These are phyloP conservation scores for Trypanosoma brucei DNA, from an alignment of 208 protist species.

Conservation along the genomic window DNA sequence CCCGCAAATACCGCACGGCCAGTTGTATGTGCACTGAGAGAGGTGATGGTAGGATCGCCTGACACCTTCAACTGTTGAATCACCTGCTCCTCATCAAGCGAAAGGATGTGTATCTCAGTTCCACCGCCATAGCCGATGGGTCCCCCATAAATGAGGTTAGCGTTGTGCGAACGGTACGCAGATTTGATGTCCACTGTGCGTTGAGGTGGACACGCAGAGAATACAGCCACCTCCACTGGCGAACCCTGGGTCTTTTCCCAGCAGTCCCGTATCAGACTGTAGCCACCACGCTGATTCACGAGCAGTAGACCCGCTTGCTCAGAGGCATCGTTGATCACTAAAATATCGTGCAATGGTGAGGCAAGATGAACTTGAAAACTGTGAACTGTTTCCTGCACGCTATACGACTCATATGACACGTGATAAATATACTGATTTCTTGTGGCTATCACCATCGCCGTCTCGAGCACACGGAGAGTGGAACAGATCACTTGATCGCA, in stretches of 20 bases:
- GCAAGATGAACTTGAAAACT: conserved; percentile 55
- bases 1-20: conserved; percentile 70
- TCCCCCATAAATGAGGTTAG: conserved; percentile 78
- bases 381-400: conserved; percentile 47
- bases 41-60: conserved; percentile 63
- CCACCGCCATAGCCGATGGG: conserved; percentile 56
- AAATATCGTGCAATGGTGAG: conserved; percentile 59
- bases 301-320: conserved; percentile 78
- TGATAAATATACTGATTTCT: conserved; percentile 61
- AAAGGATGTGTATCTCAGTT: conserved; percentile 75
- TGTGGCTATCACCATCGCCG: conserved; percentile 70
- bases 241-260: conserved; percentile 37
- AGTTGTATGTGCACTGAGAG: conserved; percentile 61
- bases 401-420: conserved; percentile 80
- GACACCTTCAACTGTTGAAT: conserved; percentile 67
- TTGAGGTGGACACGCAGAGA: conserved; percentile 67
- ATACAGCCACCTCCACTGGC: conserved; percentile 66
- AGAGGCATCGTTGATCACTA: conserved; percentile 83
- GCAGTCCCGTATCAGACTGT: conserved; percentile 68
- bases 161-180: conserved; percentile 63
- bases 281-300: conserved; percentile 70
- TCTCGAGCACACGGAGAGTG: conserved; percentile 65
- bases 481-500: conserved; percentile 63
- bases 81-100: conserved; percentile 79
- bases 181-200: conserved; percentile 67